Base-by-base conservation (phyloP, 2,329 filamentous ascomycete species). In the Colletotrichum sp. region DNA sequence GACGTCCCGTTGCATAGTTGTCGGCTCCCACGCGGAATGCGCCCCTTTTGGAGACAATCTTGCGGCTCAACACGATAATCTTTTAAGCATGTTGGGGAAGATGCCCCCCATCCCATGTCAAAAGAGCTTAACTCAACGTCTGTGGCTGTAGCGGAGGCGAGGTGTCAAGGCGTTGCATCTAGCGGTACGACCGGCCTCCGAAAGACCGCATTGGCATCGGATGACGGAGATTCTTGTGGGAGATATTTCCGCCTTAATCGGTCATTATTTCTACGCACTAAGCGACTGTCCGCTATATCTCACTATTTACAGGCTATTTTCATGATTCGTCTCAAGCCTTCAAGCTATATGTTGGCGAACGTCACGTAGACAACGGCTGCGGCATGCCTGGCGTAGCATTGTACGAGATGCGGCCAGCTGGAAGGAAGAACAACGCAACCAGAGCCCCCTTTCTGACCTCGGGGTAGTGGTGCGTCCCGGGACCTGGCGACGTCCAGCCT, bases 401-500 rank as follows among this genome's bases (percentile, higher is more conserved):
- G 78, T 89, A 90, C 32, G 85, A 85, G 70, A 91, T 91, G 43
- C 89, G 83, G 2, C 89, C 89, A 1, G 89, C 88, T 0, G 89
- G 89, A 72, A 91, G 78, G 71, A 91, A 91, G 80, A 91, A 91
- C 58, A 91, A 80, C 8, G 89, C 88, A 18, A 91, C 85, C 12
- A 90, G 78, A 1, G 86, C 85, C 2, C 89, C 89, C 6, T 85
- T 85, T 15, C 89, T 82, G 16, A 88, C 88, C 66, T 90, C 83
- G 4, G 90, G 89, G 79, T 90, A 91, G 80, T 91, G 89, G 81
- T 91, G 89, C 32, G 89, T 91, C 0, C 89, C 90, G 0, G 89
- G 86, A 0, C 87, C 89, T 0, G 88, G 88, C 60, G 84, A 85
- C 26, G 90, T 91, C 89, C 90, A 92, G 0, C 90, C 90, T 1